Base-by-base conservation (phyloP, 2,329 filamentous ascomycete species). In the Cryphonectria carpinicola region DNA sequence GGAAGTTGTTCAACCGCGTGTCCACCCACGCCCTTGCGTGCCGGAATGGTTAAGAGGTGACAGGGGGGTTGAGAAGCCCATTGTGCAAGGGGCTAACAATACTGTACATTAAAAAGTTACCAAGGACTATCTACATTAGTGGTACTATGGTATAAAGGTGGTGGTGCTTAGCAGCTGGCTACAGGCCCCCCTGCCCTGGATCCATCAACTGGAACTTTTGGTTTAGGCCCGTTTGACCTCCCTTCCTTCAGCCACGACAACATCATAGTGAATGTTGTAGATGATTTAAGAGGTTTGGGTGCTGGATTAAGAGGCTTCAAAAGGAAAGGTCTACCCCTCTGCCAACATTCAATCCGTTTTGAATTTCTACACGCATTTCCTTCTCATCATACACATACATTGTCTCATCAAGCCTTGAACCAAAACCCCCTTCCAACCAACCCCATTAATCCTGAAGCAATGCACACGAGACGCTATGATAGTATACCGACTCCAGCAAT, bases 391-490 rank as follows among this genome's bases (percentile, higher is more conserved):
- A 65, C 43, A 65, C 37, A 67, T 67, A 32, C 37, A 67, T 67
- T 43, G n/a, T 61, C 35, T 66, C 35, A 46, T 69, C 54, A 52
- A 67, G 49, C 8, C 35, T 49, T n/a, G 37, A 39, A 11, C 8
- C 37, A 41, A 43, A 72, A 52, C 67, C 67, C 70, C 65, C 65
- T 65, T 35, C 43, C 32, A 68, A 39, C 37, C 37, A 39, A 39
- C 37, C 37, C 61, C 61, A 41, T 65, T 43, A 46, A 17, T 7
- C 60, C n/a, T 65, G 63, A 49, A 63, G 43, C 68, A 65, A 71
- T 71, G 69, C 71, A 71, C 71, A 71, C 65, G 66, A 64, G 46
- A 60, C 62, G 68, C 69, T 68, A 66, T 71, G 60, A 64, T 71
- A 52, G 69, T 37, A 67, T 62, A 66, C 61, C 64, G 63, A 25